Evolutionary conservation across 192 early-diverging fungal species (phyloP).

Genomic region (Rhizoclosmatium sp.): DNA sequence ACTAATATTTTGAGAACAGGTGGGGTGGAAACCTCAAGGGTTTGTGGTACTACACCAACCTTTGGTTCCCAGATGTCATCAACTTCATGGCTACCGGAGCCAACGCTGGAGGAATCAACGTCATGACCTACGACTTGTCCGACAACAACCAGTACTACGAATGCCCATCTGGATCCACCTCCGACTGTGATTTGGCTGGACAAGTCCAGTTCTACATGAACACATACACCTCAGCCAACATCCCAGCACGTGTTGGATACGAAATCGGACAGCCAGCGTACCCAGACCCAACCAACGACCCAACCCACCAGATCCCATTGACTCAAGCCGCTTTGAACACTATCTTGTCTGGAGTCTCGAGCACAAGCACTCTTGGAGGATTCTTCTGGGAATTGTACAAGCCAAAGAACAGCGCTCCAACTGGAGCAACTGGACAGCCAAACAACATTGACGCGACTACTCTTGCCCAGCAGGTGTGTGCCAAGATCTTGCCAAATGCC

Average conservation of each 20-base stretch:
- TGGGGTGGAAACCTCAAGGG: constrained; percentile 37
- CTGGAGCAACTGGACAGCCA: constrained; percentile 15
- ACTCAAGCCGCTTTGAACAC: constrained; percentile 11
- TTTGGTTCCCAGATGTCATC: constrained; percentile 21
- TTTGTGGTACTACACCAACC: constrained; percentile 24
- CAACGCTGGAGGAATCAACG: constrained; percentile 36
- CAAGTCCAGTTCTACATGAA: constrained; percentile 37
- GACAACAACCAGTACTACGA: constrained; percentile 9
- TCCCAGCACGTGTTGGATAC: constrained; percentile 31
- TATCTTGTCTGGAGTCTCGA: constrained; percentile 6
- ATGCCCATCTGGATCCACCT: constrained; percentile 1
- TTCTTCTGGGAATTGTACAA: constrained; percentile 32
- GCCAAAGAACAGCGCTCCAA: constrained; percentile 29
- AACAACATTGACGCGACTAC: constrained; percentile 24
- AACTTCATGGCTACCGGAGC: constrained; percentile 22
- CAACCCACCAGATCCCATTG: constrained; percentile 2
- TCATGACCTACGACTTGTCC: constrained; percentile 32
- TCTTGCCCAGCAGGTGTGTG: constrained; percentile 23
- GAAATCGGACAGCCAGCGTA: constrained; percentile 35
- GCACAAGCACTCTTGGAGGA: background rate
- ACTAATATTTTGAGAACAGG: background rate
- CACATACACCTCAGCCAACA: constrained; percentile 14
- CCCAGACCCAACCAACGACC: constrained; percentile 24
- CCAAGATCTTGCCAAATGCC: constrained; percentile 10
- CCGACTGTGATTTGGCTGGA: constrained; percentile 24